Percentiles rank a stretch among this genome's conserved stretches.
Conservation (phyloP, 169 alveolate species). For the Cryptosporidium xiaoi region DNA sequence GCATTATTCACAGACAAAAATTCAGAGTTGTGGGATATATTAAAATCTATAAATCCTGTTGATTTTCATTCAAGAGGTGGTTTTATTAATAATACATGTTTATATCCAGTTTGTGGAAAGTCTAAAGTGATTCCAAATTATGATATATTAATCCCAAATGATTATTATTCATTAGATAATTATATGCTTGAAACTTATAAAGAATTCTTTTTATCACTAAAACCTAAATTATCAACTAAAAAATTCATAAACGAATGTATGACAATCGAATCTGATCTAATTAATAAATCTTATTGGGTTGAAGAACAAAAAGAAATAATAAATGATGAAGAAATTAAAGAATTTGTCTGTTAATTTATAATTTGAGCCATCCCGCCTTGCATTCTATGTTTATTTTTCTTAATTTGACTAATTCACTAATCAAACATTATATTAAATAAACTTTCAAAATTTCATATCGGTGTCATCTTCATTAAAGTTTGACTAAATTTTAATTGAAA, state of each 20-base stretch:
- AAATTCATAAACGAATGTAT: slow-evolving; percentile 26
- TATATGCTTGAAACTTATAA: slow-evolving; percentile 2
- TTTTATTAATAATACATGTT: slow-evolving; percentile 38
- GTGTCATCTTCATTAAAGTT: too few species aligned
- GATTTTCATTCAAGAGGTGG: slow-evolving; percentile 73
- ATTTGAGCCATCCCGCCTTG: too few species aligned
- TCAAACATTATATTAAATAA: too few species aligned
- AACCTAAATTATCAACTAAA: slow-evolving; percentile 39
- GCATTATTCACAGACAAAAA: slow-evolving; percentile 50
- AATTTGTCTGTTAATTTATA: background rate
- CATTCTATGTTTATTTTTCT: too few species aligned
- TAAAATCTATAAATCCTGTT: slow-evolving; percentile 12
- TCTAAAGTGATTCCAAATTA: slow-evolving; percentile 30
- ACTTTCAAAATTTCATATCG: too few species aligned
- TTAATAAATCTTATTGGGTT: slow-evolving; percentile 26
- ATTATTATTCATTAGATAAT: background rate
- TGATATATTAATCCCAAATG: background rate
- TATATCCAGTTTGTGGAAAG: slow-evolving; percentile 40
- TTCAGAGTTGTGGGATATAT: slow-evolving; percentile 31
- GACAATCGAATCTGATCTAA: slow-evolving; percentile 2
- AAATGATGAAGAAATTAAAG: slow-evolving; percentile 6
- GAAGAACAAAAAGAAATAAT: slow-evolving; percentile 31
- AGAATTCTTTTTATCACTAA: slow-evolving; percentile 51
- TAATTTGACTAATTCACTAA: too few species aligned
- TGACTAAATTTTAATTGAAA: too few species aligned